phyloP scores from a whole-genome alignment of 306 rosid species.

The Potentilla sterilis region DNA sequence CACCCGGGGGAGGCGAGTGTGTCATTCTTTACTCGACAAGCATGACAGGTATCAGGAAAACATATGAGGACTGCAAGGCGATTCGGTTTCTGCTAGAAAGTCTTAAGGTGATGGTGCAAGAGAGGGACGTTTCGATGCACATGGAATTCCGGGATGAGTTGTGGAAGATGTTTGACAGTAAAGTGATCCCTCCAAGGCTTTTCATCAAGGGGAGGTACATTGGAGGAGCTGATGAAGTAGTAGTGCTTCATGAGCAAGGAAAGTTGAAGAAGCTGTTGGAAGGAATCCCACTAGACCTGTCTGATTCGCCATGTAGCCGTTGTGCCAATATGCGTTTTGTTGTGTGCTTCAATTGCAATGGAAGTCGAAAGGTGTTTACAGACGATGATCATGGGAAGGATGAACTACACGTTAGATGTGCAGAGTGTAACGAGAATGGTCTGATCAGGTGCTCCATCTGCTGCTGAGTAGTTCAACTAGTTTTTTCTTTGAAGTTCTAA shows the following conservation, averaged over 20 bases:
- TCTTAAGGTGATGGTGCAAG: constrained; percentile 51
- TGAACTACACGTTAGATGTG: constrained; percentile 47
- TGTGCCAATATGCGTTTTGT: constrained; percentile 62
- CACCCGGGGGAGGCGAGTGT: constrained; percentile 64
- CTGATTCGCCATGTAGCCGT: constrained; percentile 45
- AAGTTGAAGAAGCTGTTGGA: constrained; percentile 68
- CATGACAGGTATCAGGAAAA: constrained; percentile 79
- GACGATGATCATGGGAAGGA: constrained; percentile 21
- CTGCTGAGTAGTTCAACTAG: constrained; percentile 39
- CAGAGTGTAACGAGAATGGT: constrained; percentile 86
- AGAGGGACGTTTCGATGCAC: constrained; percentile 86
- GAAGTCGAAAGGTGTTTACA: constrained; percentile 66
- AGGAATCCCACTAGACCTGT: constrained; percentile 47
- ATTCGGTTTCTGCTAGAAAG: constrained; percentile 73
- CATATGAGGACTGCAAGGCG: constrained; percentile 70
- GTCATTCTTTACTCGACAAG: constrained; percentile 84
- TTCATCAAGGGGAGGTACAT: constrained; percentile 84
- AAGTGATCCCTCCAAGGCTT: constrained; percentile 82
- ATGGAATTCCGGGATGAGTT: constrained; percentile 78
- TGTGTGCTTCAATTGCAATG: constrained; percentile 69
- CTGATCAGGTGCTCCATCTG: constrained; percentile 75
- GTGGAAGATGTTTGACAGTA: constrained; percentile 61
- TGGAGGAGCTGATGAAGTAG: constrained; percentile 92
- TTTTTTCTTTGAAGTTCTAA: not conserved
- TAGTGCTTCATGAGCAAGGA: constrained; percentile 80